A percentile compares a stretch with the other conserved stretches of the same genome.
These are phyloP conservation scores for Penicillium freii DNA, from an alignment of 2,329 filamentous ascomycete species.

Conservation along the genomic window DNA sequence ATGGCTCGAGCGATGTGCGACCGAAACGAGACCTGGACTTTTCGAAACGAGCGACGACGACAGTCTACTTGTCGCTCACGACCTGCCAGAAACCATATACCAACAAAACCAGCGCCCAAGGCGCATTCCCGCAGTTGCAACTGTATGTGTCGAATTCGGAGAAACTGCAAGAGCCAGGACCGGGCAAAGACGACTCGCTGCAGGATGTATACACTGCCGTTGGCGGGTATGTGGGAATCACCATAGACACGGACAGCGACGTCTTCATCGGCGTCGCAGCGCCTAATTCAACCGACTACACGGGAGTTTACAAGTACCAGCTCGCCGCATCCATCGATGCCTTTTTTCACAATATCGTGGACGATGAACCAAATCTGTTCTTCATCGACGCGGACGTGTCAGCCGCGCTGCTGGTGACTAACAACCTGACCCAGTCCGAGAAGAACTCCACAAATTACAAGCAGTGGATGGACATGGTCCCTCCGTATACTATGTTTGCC, in stretches of 20 bases:
- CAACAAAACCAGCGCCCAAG: conserved; percentile 45
- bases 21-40: conserved; percentile 19
- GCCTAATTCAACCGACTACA: conserved; percentile 61
- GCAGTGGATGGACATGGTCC: conserved; percentile 57
- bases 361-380: conserved; percentile 58
- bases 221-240: conserved; percentile 68
- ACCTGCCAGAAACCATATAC: conserved; percentile 74
- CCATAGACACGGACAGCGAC: conserved; percentile 60
- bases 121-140: conserved; percentile 66
- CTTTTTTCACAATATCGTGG: conserved; percentile 65
- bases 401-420: conserved; percentile 75
- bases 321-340: conserved; percentile 78
- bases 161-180: conserved; percentile 65
- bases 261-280: conserved; percentile 77
- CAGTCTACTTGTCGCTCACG: conserved; percentile 79
- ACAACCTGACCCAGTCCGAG: conserved; percentile 58
- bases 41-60: conserved; percentile 45
- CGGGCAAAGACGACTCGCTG: conserved; percentile 46
- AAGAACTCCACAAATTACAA: conserved; percentile 50
- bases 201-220: conserved; percentile 53
- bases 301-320: conserved; percentile 73
- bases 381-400: conserved; percentile 83
- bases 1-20: conserved; percentile 8
- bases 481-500: conserved; percentile 76
- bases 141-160: conserved; percentile 71